phyloP scores from a whole-genome alignment of 2,329 filamentous ascomycete genomes.

The Aspergillus pseudotamarii region DNA sequence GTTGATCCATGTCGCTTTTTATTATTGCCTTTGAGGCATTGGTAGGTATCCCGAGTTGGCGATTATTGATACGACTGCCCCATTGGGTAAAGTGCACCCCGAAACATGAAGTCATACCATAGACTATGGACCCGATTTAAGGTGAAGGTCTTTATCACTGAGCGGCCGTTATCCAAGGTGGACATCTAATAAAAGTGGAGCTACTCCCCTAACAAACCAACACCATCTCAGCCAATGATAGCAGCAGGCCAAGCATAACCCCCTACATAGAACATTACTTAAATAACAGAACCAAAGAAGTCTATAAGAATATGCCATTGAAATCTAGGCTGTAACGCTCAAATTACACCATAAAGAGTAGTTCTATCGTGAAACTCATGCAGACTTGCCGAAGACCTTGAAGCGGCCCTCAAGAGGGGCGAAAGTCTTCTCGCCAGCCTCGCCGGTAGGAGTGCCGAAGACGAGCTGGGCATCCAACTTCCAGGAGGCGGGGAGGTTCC shows the following conservation, averaged over 20 bases:
- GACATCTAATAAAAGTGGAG: background rate
- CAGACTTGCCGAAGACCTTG: constrained; percentile 38
- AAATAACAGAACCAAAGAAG: accelerated
- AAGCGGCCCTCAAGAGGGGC: constrained; percentile 35
- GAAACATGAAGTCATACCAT: background rate
- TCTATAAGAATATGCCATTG: background rate
- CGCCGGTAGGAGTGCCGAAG: constrained; percentile 59
- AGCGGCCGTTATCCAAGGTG: background rate
- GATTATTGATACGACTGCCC: too few species aligned
- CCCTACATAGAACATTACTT: background rate
- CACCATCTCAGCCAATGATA: too few species aligned
- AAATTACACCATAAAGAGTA: background rate
- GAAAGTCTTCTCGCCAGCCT: constrained; percentile 31
- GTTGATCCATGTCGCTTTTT: background rate
- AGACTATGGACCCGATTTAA: accelerated
- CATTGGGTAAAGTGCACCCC: background rate
- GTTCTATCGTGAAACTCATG: constrained; percentile 1
- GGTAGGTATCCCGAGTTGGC: too few species aligned
- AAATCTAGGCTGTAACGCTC: background rate
- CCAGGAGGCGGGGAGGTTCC: constrained; percentile 72
- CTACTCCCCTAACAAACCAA: background rate
- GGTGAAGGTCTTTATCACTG: background rate
- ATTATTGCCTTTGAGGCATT: background rate
- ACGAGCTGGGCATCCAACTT: constrained; percentile 80
- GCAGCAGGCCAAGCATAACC: background rate